Base-by-base conservation (phyloP, 106 monocot species). In the Apostasia shenzhenica region DNA sequence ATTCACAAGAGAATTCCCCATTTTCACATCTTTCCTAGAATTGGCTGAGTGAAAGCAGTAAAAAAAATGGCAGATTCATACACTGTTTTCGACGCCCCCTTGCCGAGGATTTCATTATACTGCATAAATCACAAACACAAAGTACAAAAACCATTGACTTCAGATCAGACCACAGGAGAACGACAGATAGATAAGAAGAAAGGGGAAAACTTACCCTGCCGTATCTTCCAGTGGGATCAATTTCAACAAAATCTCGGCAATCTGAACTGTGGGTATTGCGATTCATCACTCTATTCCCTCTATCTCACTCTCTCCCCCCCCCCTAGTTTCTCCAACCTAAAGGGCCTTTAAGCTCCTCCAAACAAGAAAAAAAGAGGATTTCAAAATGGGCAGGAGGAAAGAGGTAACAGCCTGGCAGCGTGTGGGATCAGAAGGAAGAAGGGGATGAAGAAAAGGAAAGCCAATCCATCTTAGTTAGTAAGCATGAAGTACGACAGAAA, bases 151-250 rank as follows among this genome's bases (percentile, higher is more conserved):
- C 26, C 26, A 26, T 26, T 26, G 26, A 47, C 6, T 7, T 3
- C 10, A 1, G 47, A 8, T 6, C 7, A 53, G 44, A 3, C 26
- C 40, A 51, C 46, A 1, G 0, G 8, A 9, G 54, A 59, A 48
- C 2, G 54, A 41, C 4, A 48, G 45, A 12, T 14, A 39, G 39
- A 60, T 65, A 6, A 70, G 5, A 40, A 45, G 6, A 43, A 41
- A 13, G 49, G 49, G n/a, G 45, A 66, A 37, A 60, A 37, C 14
- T 42, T 75, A 86, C 90, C 73, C 90, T 86, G 59, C 83, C 86
- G 63, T 81, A 91, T 86, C 90, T 86, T 49, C 90, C 86, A 41
- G 83, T 76, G 0, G 90, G 90, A 84, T 91, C 86, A 58, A 83
- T 70, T 66, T 91, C 90, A 2, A 86, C 81, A 64, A 86, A 81